These are phyloP conservation scores for Hemisphaericaspora subhashii DNA, from an alignment of 1,139 yeast species.

Conservation along the genomic window DNA sequence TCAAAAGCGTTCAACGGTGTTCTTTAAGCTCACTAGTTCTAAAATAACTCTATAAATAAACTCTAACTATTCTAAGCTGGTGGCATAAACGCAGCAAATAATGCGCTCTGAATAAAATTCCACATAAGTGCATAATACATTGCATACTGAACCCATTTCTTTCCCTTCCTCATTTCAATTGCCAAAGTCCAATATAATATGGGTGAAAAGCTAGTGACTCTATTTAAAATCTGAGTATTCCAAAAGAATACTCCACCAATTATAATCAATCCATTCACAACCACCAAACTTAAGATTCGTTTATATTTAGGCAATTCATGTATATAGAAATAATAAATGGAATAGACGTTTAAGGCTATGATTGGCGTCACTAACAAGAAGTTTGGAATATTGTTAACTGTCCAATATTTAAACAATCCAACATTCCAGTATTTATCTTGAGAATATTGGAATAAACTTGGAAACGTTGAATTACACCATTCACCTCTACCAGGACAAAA, in stretches of 20 bases:
- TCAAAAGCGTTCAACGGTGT: no score
- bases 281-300: conserved; percentile 30
- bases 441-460: conserved; percentile 71
- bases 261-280: conserved; percentile 43
- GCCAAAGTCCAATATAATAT: conserved; percentile 69
- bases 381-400: conserved; percentile 75
- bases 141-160: conserved; percentile 18
- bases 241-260: conserved; percentile 59
- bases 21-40: no score
- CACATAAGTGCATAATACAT: conserved; percentile 51
- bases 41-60: no score
- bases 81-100: conserved; percentile 69
- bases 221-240: conserved; percentile 83
- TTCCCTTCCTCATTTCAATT: background rate
- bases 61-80: conserved; percentile 63
- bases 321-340: conserved; percentile 31
- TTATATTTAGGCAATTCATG: conserved; percentile 34
- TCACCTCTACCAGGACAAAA: conserved; percentile 74
- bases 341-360: conserved; percentile 36
- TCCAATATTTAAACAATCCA: conserved; percentile 85
- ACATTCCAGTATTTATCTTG: conserved; percentile 82
- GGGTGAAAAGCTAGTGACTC: conserved; percentile 79
- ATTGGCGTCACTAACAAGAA: conserved; percentile 79
- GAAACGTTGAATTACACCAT: conserved; percentile 68
- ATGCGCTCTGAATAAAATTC: conserved; percentile 56